Evolutionary conservation across 2,329 filamentous ascomycete species (phyloP).

Genomic region (Phoma sp.): DNA sequence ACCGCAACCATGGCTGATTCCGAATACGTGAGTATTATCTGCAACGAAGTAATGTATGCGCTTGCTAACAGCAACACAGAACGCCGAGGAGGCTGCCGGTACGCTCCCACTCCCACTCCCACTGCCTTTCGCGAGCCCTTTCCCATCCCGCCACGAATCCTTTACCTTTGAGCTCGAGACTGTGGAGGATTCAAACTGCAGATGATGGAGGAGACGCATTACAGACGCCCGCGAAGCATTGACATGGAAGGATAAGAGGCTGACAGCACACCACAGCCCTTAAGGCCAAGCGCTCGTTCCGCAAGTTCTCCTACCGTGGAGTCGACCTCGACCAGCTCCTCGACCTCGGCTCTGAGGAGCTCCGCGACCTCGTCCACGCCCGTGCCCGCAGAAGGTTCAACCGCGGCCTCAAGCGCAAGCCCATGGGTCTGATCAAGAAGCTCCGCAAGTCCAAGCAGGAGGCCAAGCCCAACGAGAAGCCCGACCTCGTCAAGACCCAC

Average conservation of each 20-base stretch:
- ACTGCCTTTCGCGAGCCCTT: conserved; percentile 10
- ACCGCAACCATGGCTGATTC: conserved; percentile 82
- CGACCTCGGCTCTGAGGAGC: conserved; percentile 97
- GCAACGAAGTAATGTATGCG: conserved; percentile 12
- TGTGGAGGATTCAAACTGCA: background rate
- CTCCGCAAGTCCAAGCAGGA: conserved; percentile 81
- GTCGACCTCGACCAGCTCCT: conserved; percentile 99
- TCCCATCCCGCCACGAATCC: conserved; percentile 11
- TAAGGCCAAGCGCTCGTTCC: conserved; percentile 99
- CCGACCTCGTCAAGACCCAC: conserved; percentile 98
- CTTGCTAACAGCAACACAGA: conserved; percentile 61
- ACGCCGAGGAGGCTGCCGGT: conserved; percentile 94
- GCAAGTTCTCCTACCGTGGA: conserved; percentile 99
- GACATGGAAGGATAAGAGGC: conserved; percentile 26
- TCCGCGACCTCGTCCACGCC: conserved; percentile 99
- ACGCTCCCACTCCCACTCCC: conserved; percentile 48
- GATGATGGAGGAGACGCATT: conserved; percentile 10
- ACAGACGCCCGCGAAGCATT: conserved; percentile 4
- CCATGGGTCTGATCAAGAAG: conserved; percentile 99
- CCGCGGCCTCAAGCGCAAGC: conserved; percentile 99
- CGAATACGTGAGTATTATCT: conserved; percentile 77
- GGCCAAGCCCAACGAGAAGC: conserved; percentile 91
- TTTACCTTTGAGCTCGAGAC: conserved; percentile 18
- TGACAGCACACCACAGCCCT: conserved; percentile 69
- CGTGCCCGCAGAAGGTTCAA: conserved; percentile 99